phyloP scores from a whole-genome alignment of 192 early-diverging fungal genomes.

The Phycomyces nitens region DNA sequence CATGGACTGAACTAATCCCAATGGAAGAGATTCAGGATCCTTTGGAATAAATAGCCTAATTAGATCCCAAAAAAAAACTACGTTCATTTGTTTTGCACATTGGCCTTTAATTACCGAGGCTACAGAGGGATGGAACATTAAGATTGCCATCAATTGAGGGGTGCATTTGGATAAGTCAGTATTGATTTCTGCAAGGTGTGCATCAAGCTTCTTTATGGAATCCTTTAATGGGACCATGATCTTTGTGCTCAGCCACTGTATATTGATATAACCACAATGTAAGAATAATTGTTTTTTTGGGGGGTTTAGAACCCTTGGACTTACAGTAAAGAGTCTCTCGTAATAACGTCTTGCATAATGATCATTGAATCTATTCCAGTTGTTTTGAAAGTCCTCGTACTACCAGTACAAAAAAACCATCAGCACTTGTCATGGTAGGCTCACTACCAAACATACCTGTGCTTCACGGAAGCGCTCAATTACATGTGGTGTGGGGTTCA shows the following conservation, averaged over 20 bases:
- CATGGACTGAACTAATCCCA: neutral
- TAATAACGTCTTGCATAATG: neutral
- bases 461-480: neutral
- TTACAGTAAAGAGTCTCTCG: neutral
- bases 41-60: neutral
- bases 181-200: neutral
- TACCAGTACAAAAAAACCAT: neutral
- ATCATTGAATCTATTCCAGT: neutral
- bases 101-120: neutral
- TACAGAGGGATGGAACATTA: neutral
- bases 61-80: too few relatives aligned
- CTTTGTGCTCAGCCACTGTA: neutral
- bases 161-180: neutral
- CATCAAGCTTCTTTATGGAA: neutral
- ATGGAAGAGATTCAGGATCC: neutral
- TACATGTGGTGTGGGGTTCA: neutral
- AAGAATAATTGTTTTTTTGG: too few relatives aligned
- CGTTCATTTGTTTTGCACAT: too few relatives aligned
- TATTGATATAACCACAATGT: neutral
- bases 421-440: too few relatives aligned
- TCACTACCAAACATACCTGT: neutral
- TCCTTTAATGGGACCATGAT: neutral
- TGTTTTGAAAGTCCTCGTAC: conserved; percentile 1
- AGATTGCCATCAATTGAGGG: neutral
- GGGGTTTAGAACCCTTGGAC: too few relatives aligned